phyloP scores from a whole-genome alignment of 2,329 filamentous ascomycete species.

The Nigrograna mackinnonii region DNA sequence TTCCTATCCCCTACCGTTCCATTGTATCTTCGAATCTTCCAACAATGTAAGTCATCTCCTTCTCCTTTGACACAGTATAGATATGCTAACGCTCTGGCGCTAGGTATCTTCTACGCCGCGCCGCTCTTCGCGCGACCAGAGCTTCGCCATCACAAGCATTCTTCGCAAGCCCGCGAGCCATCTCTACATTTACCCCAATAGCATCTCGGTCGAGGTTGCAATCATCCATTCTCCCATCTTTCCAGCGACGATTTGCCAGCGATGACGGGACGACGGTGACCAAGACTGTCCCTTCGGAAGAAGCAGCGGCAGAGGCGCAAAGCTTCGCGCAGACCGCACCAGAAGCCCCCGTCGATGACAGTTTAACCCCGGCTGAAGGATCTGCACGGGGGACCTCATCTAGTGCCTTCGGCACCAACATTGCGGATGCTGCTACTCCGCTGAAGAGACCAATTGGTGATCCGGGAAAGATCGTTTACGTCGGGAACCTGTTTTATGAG shows the following conservation, averaged over 20 bases:
- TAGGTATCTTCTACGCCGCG: conserved; percentile 63
- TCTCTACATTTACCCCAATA: conserved; percentile 35
- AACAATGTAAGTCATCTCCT: too few relatives aligned
- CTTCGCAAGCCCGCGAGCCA: conserved; percentile 44
- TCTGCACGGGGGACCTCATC: conserved; percentile 24
- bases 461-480: conserved; percentile 55
- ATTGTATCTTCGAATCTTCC: too few relatives aligned
- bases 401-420: conserved; percentile 30
- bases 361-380: conserved; percentile 28
- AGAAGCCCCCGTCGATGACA: conserved; percentile 38
- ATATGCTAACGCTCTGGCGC: neutral
- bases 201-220: conserved; percentile 36
- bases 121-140: conserved; percentile 58
- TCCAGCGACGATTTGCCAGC: conserved; percentile 54
- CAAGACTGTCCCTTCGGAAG: conserved; percentile 33
- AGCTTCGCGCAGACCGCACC: conserved; percentile 40
- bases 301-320: conserved; percentile 24
- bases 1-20: too few relatives aligned
- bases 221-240: conserved; percentile 41
- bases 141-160: conserved; percentile 50
- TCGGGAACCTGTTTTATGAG: conserved; percentile 74
- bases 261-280: conserved; percentile 48
- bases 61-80: too few relatives aligned
- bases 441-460: conserved; percentile 8
- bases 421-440: conserved; percentile 17